Percentiles rank a stretch among this genome's conserved stretches.
Evolutionary conservation across 2,329 filamentous ascomycete species (phyloP).

Genomic region (Cladophialophora exuberans): DNA sequence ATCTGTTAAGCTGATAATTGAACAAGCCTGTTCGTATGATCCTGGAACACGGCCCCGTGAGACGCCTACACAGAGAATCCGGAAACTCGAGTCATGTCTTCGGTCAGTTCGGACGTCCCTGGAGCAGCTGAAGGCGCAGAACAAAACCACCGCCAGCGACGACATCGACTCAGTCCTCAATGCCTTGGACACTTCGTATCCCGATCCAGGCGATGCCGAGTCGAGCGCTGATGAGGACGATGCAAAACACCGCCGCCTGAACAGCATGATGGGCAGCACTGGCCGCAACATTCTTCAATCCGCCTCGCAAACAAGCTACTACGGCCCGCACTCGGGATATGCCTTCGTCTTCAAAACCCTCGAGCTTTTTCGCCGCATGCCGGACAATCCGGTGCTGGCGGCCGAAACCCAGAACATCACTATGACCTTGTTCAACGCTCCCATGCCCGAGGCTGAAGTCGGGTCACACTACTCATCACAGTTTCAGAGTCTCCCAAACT

Average conservation of each 20-base stretch:
- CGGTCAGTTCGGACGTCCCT: constrained; percentile 22
- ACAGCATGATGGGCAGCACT: constrained; percentile 23
- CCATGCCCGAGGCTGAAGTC: constrained; percentile 12
- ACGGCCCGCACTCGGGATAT: constrained; percentile 23
- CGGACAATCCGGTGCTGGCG: constrained; percentile 2
- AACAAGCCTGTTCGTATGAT: constrained; percentile 27
- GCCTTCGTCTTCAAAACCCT: constrained; percentile 26
- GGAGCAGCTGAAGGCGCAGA: constrained; percentile 17
- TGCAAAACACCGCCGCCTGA: constrained; percentile 9
- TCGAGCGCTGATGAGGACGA: constrained; percentile 17
- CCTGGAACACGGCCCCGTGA: constrained; percentile 22
- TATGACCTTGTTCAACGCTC: constrained; percentile 21
- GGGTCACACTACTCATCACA: constrained; percentile 1
- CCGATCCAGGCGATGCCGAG: constrained; percentile 11
- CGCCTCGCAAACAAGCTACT: constrained; percentile 24
- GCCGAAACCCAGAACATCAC: constrained; percentile 13
- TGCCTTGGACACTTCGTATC: constrained; percentile 19
- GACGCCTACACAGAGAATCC: constrained; percentile 30
- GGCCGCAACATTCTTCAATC: constrained; percentile 13
- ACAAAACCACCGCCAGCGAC: not conserved
- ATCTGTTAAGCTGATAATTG: not conserved
- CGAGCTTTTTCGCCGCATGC: constrained; percentile 23
- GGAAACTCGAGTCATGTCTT: constrained; percentile 26
- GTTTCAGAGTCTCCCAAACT: constrained; percentile 16
- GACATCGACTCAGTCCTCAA: constrained; percentile 24